These are phyloP conservation scores for Pezicula radicicola DNA, from an alignment of 2,329 filamentous ascomycete genomes.

Conservation along the genomic window DNA sequence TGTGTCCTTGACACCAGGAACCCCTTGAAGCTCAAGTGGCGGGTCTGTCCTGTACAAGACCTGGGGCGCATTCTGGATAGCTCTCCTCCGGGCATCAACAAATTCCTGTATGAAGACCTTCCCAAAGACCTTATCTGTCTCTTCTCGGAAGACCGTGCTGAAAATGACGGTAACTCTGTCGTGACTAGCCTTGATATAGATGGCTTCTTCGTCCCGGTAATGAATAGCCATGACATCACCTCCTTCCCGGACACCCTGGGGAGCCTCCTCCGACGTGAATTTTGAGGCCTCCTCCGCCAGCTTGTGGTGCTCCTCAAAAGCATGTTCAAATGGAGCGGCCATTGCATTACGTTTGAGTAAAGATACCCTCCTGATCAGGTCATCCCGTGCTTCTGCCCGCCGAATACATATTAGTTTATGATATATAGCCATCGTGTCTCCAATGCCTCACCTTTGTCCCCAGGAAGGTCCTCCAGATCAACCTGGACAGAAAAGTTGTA, in stretches of 20 bases:
- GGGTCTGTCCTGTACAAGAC: conserved; percentile 95
- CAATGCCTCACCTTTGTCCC: conserved; percentile 59
- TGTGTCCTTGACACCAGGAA: conserved; percentile 75
- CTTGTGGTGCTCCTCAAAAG: conserved; percentile 87
- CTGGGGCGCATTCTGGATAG: conserved; percentile 97
- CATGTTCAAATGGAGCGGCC: conserved; percentile 97
- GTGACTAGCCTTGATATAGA: conserved; percentile 96
- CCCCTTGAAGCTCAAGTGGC: conserved; percentile 83
- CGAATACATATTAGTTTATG: conserved; percentile 5
- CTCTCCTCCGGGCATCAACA: conserved; percentile 89
- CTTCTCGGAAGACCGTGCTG: conserved; percentile 95
- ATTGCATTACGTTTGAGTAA: conserved; percentile 97
- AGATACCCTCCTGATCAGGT: conserved; percentile 81
- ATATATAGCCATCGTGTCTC: background rate
- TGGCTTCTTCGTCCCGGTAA: conserved; percentile 97
- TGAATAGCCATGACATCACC: conserved; percentile 94
- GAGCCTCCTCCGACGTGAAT: conserved; percentile 91
- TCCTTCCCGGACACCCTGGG: conserved; percentile 84
- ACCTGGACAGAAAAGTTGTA: conserved; percentile 95
- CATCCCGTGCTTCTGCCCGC: conserved; percentile 69
- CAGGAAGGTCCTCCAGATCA: conserved; percentile 83
- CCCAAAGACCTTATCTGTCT: conserved; percentile 95
- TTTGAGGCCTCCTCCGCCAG: conserved; percentile 85
- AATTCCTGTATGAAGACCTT: conserved; percentile 99
- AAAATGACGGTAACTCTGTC: conserved; percentile 99